Conservation (phyloP, 164 flowering plant species). For the Piper betle region DNA sequence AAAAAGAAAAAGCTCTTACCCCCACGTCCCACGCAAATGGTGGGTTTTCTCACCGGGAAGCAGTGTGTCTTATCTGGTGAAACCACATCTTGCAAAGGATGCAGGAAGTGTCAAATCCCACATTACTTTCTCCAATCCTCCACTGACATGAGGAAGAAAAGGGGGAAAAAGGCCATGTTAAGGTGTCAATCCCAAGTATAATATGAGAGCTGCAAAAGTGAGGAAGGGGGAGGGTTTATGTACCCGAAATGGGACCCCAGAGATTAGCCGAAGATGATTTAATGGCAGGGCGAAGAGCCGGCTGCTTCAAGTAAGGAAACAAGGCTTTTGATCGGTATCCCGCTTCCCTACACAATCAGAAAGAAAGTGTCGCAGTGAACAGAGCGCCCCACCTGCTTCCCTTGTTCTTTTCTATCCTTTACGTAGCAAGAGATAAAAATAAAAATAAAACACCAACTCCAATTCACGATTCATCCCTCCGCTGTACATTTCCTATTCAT, state of each 20-base stretch:
- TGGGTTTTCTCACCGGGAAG: constrained; percentile 4
- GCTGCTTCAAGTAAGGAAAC: constrained; percentile 56
- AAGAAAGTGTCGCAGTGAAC: constrained; percentile 15
- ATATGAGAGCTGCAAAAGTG: neutral
- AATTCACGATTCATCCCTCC: neutral
- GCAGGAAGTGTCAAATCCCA: neutral
- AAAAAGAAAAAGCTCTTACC: neutral
- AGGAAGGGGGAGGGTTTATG: neutral
- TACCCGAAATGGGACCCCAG: neutral
- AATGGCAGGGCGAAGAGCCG: constrained; percentile 29
- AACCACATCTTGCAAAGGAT: too few relatives aligned
- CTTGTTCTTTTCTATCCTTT: constrained; percentile 1
- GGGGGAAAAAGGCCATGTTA: neutral
- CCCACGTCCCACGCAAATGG: neutral
- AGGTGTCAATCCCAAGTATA: neutral
- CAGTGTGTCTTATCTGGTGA: constrained; percentile 3
- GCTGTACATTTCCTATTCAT: neutral
- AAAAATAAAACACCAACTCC: too few relatives aligned
- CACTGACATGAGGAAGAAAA: neutral
- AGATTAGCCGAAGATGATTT: neutral
- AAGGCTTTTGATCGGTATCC: constrained; percentile 50
- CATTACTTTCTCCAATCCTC: neutral
- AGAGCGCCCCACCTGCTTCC: constrained; percentile 8
- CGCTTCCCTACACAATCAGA: constrained; percentile 27
- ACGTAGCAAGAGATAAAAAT: too few relatives aligned